Evolutionary conservation across 768 basidiomycete genomes (phyloP).

Genomic region (Rhodocollybia butyracea): DNA sequence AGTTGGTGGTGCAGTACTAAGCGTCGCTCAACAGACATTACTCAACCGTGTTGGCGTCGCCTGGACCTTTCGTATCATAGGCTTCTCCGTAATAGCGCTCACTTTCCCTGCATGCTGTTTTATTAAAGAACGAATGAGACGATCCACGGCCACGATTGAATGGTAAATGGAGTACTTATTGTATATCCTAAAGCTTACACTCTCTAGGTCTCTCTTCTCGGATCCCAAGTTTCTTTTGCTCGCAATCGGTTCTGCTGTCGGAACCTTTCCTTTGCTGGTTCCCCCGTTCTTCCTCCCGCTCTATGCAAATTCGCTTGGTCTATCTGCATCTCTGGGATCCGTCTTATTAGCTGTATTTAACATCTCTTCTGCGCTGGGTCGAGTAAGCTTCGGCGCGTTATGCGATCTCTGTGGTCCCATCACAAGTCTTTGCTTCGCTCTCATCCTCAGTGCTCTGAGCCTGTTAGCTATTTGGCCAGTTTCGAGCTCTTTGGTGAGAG

Average conservation of each 20-base stretch:
- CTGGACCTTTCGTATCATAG: slow-evolving; percentile 30
- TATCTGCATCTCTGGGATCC: slow-evolving; percentile 20
- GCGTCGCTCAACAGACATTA: slow-evolving; percentile 23
- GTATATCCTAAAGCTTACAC: not conserved
- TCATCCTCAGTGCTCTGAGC: slow-evolving; percentile 25
- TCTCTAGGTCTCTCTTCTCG: slow-evolving; percentile 23
- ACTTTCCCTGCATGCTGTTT: slow-evolving; percentile 22
- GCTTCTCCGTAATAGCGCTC: slow-evolving; percentile 9
- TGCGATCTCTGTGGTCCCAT: slow-evolving; percentile 27
- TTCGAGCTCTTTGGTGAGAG: slow-evolving; percentile 17
- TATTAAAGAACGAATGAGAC: slow-evolving; percentile 22
- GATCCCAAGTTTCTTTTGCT: slow-evolving; percentile 18
- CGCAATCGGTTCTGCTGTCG: slow-evolving; percentile 28
- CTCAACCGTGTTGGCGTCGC: slow-evolving; percentile 23
- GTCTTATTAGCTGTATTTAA: slow-evolving; percentile 31
- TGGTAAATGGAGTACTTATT: slow-evolving; percentile 15
- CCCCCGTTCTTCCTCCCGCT: slow-evolving; percentile 34
- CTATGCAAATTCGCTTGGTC: slow-evolving; percentile 26
- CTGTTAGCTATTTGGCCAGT: slow-evolving; percentile 27
- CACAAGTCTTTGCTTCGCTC: slow-evolving; percentile 21
- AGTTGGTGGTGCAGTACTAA: slow-evolving; percentile 25
- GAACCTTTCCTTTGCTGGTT: slow-evolving; percentile 32
- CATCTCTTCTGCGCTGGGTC: slow-evolving; percentile 30
- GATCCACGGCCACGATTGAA: slow-evolving; percentile 17
- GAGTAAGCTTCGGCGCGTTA: slow-evolving; percentile 24